Evolutionary conservation across 768 basidiomycete genomes (phyloP), one percentile per base, ranked within the genome.

Genomic region (Glaciozyma martinii): DNA sequence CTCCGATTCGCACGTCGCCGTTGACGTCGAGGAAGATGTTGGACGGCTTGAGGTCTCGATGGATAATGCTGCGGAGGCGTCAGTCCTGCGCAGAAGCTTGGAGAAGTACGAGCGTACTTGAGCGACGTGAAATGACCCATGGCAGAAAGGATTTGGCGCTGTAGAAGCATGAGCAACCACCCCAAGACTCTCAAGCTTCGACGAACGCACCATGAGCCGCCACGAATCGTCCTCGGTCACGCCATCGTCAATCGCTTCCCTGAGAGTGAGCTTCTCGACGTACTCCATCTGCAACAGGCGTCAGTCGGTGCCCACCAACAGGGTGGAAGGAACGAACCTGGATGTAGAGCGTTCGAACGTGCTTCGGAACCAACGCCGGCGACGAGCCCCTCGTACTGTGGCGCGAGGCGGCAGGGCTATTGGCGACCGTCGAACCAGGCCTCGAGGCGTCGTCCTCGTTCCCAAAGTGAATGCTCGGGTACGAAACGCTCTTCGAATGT

Each of bases 81-180:
- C 8, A 3, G 42, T 32, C 0, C 30, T 37, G 30, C 6, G 40
- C 6, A 29, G 23, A 25, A 13, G n/a, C 3, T 2, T 1, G 30
- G 8, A 19, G 27, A 18, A 18, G 21, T 16, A 21, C 46, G 7
- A 23, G 25, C 64, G 33, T 13, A 69, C 66, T 70, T 71, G 65
- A 74, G 67, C 15, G 71, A 70, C 1, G 73, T 74, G 56, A 71
- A 74, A 46, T 72, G 71, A 2, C 66, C 57, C 73, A 74, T 72
- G 54, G 71, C 71, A 40, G 68, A 68, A 0, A 74, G 62, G 47
- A 74, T 71, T 60, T 74, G 73, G 21, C 66, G 65, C 68, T 69
- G 61, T 6, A 3, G 10, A 1, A 16, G 8, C 52, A 1, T 21
- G 0, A 18, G 25, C 6, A 25, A 29, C 7, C 9, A 42, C 5